Evolutionary conservation across 1,284 basidiomycete genomes (phyloP).

Genomic region (Meira nashicola): DNA sequence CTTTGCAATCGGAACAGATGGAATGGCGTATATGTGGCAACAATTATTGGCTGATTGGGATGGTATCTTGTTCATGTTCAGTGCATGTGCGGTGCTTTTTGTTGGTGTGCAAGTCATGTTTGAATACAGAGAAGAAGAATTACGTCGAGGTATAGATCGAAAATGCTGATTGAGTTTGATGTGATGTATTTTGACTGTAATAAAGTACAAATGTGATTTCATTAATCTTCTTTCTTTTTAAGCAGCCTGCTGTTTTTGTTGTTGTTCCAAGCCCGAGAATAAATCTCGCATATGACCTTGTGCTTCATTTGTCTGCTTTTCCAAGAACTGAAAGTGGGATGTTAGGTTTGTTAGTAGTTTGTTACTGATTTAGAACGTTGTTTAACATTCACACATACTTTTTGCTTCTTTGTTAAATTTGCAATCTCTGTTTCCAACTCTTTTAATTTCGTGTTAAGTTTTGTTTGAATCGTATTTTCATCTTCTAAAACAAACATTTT

Average conservation of each 20-base stretch:
- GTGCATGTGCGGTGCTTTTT: slow-evolving; percentile 68
- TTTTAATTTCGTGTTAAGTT: slow-evolving; percentile 1
- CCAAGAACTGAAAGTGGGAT: slow-evolving; percentile 13
- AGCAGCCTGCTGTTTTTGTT: background rate
- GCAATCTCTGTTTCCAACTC: slow-evolving; percentile 1
- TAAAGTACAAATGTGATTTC: background rate
- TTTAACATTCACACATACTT: background rate
- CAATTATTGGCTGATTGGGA: slow-evolving; percentile 65
- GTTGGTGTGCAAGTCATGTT: slow-evolving; percentile 84
- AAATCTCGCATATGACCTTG: slow-evolving; percentile 17
- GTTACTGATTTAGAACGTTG: background rate
- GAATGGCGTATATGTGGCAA: slow-evolving; percentile 66
- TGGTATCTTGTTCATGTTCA: slow-evolving; percentile 68
- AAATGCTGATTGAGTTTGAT: slow-evolving; percentile 7
- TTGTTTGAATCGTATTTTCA: background rate
- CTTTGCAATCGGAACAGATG: slow-evolving; percentile 85
- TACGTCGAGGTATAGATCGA: slow-evolving; percentile 10
- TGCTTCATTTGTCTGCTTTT: slow-evolving; percentile 16
- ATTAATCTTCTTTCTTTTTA: background rate
- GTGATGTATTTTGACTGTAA: background rate
- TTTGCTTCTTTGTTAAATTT: slow-evolving; percentile 2
- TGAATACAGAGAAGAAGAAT: slow-evolving; percentile 56
- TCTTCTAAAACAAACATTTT: slow-evolving; percentile 16
- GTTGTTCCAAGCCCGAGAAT: slow-evolving; percentile 11
- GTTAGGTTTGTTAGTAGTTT: background rate